phyloP scores from a whole-genome alignment of 2,329 filamentous ascomycete genomes.

The Neoarthrinium moseri region DNA sequence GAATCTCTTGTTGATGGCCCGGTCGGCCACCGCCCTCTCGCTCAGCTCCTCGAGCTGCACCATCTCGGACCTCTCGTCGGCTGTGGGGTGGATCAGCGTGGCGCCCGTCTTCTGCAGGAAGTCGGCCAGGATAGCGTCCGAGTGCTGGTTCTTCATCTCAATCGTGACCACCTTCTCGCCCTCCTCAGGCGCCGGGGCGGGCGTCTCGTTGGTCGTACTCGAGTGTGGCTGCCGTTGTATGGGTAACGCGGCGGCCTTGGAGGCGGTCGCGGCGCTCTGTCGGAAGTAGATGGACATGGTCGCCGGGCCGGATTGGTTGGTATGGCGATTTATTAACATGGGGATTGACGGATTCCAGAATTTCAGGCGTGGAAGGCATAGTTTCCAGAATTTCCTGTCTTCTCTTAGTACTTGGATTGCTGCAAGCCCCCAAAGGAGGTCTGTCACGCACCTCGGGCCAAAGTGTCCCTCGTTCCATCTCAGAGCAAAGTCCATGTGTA shows the following conservation, averaged over 20 bases:
- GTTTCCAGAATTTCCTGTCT: slow-evolving; percentile 81
- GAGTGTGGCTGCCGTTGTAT: slow-evolving; percentile 42
- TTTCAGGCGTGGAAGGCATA: slow-evolving; percentile 82
- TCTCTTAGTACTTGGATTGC: neutral
- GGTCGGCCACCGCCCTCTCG: slow-evolving; percentile 52
- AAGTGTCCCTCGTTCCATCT: slow-evolving; percentile 65
- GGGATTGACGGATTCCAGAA: slow-evolving; percentile 86
- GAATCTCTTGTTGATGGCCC: slow-evolving; percentile 49
- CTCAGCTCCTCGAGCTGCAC: slow-evolving; percentile 54
- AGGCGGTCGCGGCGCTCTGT: slow-evolving; percentile 27
- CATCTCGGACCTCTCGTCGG: slow-evolving; percentile 59
- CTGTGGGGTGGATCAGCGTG: slow-evolving; percentile 51
- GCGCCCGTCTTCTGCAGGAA: slow-evolving; percentile 65
- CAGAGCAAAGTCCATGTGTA: slow-evolving; percentile 71
- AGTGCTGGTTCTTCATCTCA: slow-evolving; percentile 63
- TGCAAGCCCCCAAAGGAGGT: neutral
- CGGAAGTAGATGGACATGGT: slow-evolving; percentile 66
- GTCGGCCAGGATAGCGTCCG: slow-evolving; percentile 60
- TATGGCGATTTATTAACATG: slow-evolving; percentile 76
- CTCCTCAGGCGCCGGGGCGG: slow-evolving; percentile 45
- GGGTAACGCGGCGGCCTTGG: slow-evolving; percentile 20
- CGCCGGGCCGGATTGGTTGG: slow-evolving; percentile 54
- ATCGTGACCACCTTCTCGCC: slow-evolving; percentile 53
- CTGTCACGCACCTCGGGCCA: slow-evolving; percentile 62
- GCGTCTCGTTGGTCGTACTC: slow-evolving; percentile 45